Evolutionary conservation across 768 basidiomycete genomes (phyloP), one percentile per base, ranked within the genome.

Genomic region (Tricholoma matsutake): DNA sequence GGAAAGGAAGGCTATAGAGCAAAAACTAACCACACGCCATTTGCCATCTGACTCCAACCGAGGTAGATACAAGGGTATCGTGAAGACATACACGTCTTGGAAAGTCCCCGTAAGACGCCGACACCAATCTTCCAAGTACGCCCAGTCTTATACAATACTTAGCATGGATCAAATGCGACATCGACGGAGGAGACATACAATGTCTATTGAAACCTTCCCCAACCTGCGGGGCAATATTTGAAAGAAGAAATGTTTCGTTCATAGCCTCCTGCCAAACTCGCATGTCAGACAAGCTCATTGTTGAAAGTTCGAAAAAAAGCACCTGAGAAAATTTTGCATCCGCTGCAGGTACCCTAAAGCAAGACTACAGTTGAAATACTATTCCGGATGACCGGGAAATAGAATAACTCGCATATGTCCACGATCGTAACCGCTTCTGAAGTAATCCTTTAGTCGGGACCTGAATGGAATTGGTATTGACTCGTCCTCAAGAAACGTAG

Each of bases 191-290:
- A 54, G 14, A 79, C 86, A 62, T 67, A 95, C 96, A 99, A 70
- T 98, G 95, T 58, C 97, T 82, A 70, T 98, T 99, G 80, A 98
- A 99, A 0, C 96, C 97, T 41, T 85, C 92, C 1, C 97, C 97
- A 25, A 99, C 94, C 81, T 99, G 97, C 45, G 97, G 97, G 4
- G 97, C 96, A 56, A 99, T 97, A 69, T 99, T 99, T 0, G 93
- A 88, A 49, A 99, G 76, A 35, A 93, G 77, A 73, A 99, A 99
- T 0, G 96, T 99, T 75, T 99, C 95, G 71, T 98, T 74, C 96
- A 98, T 98, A 9, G 96, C 96, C 58, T 83, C 82, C 81, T 96
- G 65, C 1, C 16, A 47, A n/a, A 18, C 18, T 34, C 43, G 14
- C 20, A 18, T 20, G 57, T 14, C 34, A 25, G 47, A 14, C 29